phyloP scores from a whole-genome alignment of 345 rosid genomes.

The Arabidopsis suecica region DNA sequence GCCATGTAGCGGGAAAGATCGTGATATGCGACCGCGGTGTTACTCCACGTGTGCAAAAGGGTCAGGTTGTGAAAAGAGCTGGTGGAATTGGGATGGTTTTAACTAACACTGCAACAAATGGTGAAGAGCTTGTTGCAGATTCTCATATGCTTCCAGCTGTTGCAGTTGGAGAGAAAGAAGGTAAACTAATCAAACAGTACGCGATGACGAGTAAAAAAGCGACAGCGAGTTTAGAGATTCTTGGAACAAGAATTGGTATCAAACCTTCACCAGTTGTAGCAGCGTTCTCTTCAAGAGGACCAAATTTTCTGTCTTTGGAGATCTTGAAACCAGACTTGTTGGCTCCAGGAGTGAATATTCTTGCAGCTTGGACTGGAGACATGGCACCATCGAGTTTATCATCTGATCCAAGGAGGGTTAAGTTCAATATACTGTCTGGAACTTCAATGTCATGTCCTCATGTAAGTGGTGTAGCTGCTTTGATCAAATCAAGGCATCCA shows the following conservation, averaged over 20 bases:
- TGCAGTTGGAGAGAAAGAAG: slow-evolving; percentile 84
- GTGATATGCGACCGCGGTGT: slow-evolving; percentile 79
- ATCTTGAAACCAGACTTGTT: slow-evolving; percentile 74
- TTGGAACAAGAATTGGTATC: slow-evolving; percentile 64
- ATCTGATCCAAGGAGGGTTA: slow-evolving; percentile 67
- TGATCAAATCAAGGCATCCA: slow-evolving; percentile 86
- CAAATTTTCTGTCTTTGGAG: slow-evolving; percentile 62
- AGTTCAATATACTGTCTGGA: slow-evolving; percentile 84
- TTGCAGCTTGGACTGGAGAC: slow-evolving; percentile 77
- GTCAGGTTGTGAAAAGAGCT: slow-evolving; percentile 65
- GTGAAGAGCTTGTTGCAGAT: slow-evolving; percentile 93
- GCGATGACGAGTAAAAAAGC: slow-evolving; percentile 51
- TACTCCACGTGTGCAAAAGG: slow-evolving; percentile 67
- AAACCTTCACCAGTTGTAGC: slow-evolving; percentile 78
- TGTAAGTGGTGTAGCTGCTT: slow-evolving; percentile 90
- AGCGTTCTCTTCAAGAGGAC: slow-evolving; percentile 79
- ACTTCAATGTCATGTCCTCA: slow-evolving; percentile 99
- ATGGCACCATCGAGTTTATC: slow-evolving; percentile 78
- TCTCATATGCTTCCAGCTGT: slow-evolving; percentile 84
- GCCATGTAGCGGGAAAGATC: slow-evolving; percentile 61
- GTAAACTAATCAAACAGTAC: slow-evolving; percentile 66
- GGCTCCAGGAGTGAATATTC: slow-evolving; percentile 81
- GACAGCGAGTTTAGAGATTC: slow-evolving; percentile 56
- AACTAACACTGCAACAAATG: slow-evolving; percentile 70
- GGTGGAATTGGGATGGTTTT: slow-evolving; percentile 78